Evolutionary conservation across 129 eudicot species (phyloP).

Genomic region (Oenanthe sinensis): DNA sequence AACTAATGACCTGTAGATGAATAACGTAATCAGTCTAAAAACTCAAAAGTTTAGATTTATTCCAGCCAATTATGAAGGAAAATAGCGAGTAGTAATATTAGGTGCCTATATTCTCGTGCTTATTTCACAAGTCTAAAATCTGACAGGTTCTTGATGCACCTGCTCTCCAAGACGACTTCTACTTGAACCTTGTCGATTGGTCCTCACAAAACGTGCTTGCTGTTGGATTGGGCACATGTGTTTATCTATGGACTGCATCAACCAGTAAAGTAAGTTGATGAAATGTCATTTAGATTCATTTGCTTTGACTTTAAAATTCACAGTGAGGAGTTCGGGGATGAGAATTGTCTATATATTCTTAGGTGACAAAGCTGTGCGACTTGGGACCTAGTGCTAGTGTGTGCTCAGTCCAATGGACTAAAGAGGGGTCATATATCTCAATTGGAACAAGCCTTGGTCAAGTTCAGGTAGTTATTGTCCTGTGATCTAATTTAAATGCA

Average conservation of each 20-base stretch:
- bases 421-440: conserved; percentile 94
- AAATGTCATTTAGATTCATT: not conserved
- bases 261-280: conserved; percentile 66
- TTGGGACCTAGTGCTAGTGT: conserved; percentile 93
- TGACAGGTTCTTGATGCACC: conserved; percentile 96
- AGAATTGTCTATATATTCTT: conserved; percentile 9
- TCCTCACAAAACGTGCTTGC: conserved; percentile 98
- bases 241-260: conserved; percentile 94
- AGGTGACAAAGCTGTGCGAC: conserved; percentile 96
- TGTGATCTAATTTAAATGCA: not conserved
- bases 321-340: not conserved
- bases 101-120: not conserved
- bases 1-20: not conserved
- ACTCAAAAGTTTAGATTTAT: not conserved
- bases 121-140: not conserved
- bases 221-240: conserved; percentile 94
- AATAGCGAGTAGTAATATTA: not conserved
- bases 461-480: conserved; percentile 60
- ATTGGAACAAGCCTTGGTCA: conserved; percentile 87
- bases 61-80: not conserved
- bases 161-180: conserved; percentile 95
- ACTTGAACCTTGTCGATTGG: conserved; percentile 97
- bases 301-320: not conserved
- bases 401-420: conserved; percentile 98
- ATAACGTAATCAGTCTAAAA: not conserved